Evolutionary conservation across 306 rosid genomes (phyloP), one percentile per base, ranked within the genome.

Genomic region (Arachis stenosperma): DNA sequence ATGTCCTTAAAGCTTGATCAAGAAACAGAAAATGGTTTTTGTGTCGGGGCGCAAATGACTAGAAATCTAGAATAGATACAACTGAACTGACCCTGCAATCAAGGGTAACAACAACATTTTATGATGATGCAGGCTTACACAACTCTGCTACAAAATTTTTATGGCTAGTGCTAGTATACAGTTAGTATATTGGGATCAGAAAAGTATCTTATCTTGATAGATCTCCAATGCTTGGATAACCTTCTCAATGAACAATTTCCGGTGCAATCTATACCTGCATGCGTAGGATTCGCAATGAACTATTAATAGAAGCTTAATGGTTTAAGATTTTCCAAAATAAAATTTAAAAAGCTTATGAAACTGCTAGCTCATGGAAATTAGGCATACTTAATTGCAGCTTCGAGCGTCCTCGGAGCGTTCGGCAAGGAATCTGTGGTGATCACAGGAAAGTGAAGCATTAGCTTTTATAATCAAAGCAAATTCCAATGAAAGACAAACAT

Each of bases 191-290:
- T 55, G 47, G 68, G 61, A 72, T 83, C 80, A 86, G 81, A 93
- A 88, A 44, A 93, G 74, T 74, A 91, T 79, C 73, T 82, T 72
- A 69, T 88, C 97, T 79, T 84, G 97, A 87, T 93, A 93, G 43
- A 88, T 62, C 71, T 86, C 96, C 84, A 91, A 76, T 66, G 98
- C 87, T 57, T 82, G 86, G 59, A 88, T 81, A 44, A 88, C 82
- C 81, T 93, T 93, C 76, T 86, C 91, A 14, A 91, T 69, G 46
- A 86, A 86, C 81, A 89, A 79, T 75, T 91, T 93, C 75, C 92
- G 66, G 72, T 91, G 96, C 88, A 90, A 85, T 65, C 98, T 86
- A 68, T 85, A 89, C 83, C 98, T 93, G 97, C 84, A 77, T 8
- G 72, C 46, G 60, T 33, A 85, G 77, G 67, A 78, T 37, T 46